phyloP scores from a whole-genome alignment of 23 red algal species.

The Pyropia haitanensis region DNA sequence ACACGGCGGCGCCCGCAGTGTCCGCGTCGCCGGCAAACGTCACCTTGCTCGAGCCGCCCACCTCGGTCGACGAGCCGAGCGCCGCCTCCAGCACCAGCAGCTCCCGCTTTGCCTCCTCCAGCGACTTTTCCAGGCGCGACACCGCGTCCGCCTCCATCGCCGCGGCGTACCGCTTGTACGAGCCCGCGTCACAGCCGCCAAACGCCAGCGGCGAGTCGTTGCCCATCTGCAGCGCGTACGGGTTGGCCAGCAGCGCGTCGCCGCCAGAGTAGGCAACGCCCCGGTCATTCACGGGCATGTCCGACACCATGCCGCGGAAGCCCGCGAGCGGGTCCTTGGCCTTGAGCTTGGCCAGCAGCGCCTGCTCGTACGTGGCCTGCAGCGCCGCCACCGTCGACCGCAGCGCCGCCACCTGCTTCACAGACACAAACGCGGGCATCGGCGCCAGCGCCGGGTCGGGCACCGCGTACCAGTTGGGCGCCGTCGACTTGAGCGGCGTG shows the following conservation, averaged over 20 bases:
- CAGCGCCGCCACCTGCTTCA: slow-evolving; percentile 26
- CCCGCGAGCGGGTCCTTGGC: slow-evolving; percentile 19
- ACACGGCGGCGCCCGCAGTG: slow-evolving; percentile 11
- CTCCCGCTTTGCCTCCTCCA: slow-evolving; percentile 36
- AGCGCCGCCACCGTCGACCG: slow-evolving; percentile 17
- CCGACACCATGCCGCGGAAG: slow-evolving; percentile 20
- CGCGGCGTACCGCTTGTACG: slow-evolving; percentile 30
- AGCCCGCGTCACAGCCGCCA: slow-evolving; percentile 26
- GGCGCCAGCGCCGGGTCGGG: slow-evolving; percentile 49
- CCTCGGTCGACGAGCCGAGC: slow-evolving; percentile 17
- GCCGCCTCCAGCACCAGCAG: slow-evolving; percentile 42
- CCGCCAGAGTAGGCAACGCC: slow-evolving; percentile 38
- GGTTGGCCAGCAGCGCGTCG: slow-evolving; percentile 25
- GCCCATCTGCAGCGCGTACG: slow-evolving; percentile 31
- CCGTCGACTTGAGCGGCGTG: slow-evolving; percentile 49
- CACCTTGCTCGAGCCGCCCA: slow-evolving; percentile 9
- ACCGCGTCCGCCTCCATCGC: slow-evolving; percentile 49
- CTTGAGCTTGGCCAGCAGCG: slow-evolving; percentile 16
- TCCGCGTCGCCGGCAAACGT: neutral
- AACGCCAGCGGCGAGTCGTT: slow-evolving; percentile 23
- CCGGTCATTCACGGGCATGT: slow-evolving; percentile 39
- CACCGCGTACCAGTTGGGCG: slow-evolving; percentile 61
- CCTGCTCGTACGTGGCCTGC: slow-evolving; percentile 26
- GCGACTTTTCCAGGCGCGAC: slow-evolving; percentile 31
- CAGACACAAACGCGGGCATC: slow-evolving; percentile 39